phyloP scores from a whole-genome alignment of 1,284 basidiomycete genomes.

The Boletellus dicymbophilus region DNA sequence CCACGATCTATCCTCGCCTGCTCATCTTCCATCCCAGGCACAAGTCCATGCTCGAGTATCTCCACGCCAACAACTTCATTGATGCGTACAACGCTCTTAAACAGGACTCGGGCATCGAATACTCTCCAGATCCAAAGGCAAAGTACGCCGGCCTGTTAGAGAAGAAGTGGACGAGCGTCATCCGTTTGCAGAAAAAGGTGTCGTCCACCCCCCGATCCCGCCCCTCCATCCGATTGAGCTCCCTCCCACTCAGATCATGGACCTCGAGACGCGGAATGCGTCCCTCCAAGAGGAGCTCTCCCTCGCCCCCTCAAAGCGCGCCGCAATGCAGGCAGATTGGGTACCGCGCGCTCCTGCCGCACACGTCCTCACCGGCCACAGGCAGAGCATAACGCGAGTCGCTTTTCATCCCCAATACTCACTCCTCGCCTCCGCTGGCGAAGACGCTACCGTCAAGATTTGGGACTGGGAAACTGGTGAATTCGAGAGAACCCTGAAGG shows the following conservation, averaged over 20 bases:
- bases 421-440: constrained; percentile 81
- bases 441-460: constrained; percentile 88
- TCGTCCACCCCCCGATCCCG: constrained; percentile 9
- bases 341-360: constrained; percentile 79
- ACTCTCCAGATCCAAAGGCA: constrained; percentile 79
- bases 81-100: constrained; percentile 67
- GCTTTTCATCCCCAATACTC: constrained; percentile 90
- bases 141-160: constrained; percentile 85
- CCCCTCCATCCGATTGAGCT: constrained; percentile 13
- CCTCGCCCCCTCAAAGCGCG: constrained; percentile 56
- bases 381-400: constrained; percentile 75
- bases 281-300: constrained; percentile 79
- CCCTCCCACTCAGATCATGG: constrained; percentile 68
- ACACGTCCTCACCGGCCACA: constrained; percentile 81
- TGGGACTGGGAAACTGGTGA: constrained; percentile 98
- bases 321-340: constrained; percentile 72
- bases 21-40: constrained; percentile 51
- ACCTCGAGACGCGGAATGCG: constrained; percentile 79
- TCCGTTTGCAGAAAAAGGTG: constrained; percentile 92
- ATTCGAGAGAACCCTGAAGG: constrained; percentile 89
- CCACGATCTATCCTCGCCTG: constrained; percentile 6
- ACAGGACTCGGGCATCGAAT: constrained; percentile 59
- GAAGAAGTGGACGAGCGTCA: constrained; percentile 96
- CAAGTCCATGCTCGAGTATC: constrained; percentile 85
- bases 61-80: constrained; percentile 65